Evolutionary conservation across 176 grass and related monocot species (phyloP), one percentile per base, ranked within the genome.

Genomic region (Oryza coarctata): DNA sequence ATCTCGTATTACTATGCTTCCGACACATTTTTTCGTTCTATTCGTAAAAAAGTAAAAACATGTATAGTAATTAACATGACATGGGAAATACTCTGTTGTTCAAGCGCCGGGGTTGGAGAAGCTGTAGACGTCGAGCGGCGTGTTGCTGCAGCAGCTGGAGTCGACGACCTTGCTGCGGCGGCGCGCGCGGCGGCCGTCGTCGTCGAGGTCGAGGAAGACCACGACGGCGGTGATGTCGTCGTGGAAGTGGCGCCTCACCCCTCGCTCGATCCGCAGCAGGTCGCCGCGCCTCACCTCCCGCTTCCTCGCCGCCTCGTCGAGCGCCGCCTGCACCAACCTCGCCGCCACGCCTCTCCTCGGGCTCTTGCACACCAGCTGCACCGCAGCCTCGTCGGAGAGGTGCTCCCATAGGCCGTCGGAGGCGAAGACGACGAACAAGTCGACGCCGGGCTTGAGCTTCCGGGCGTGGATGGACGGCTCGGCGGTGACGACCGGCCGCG

Each of bases 341-440:
- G 36, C 65, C 13, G 81, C 81, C 65, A 75, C 74, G 63, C 71
- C 81, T 63, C 36, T 73, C 65, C 81, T 75, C 13, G 81, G 22
- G 61, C 52, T 66, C 27, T 66, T 83, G 41, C 33, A 45, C 38
- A 83, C 71, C 26, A 83, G 45, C 28, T 67, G 39, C 31, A 83
- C 81, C 1, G 81, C 81, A 5, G 58, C 81, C 2, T 22, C 81
- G 32, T 83, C 71, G 7, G 35, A 75, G 44, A 83, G 41, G 32
- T 83, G 81, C 28, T 83, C 71, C 81, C 81, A 83, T 22, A 83
- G 81, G 3, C 81, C 81, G 35, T 83, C 81, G 4, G 81, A 83
- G 11, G 81, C 81, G 63, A 83, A 83, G 28, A 83, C 65, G 28
- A 83, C 10, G 63, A 83, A 83, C 38, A 52, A 8, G 28, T 83